These are phyloP conservation scores for Ophiostoma quercus DNA, from an alignment of 2,329 filamentous ascomycete species.

Conservation along the genomic window DNA sequence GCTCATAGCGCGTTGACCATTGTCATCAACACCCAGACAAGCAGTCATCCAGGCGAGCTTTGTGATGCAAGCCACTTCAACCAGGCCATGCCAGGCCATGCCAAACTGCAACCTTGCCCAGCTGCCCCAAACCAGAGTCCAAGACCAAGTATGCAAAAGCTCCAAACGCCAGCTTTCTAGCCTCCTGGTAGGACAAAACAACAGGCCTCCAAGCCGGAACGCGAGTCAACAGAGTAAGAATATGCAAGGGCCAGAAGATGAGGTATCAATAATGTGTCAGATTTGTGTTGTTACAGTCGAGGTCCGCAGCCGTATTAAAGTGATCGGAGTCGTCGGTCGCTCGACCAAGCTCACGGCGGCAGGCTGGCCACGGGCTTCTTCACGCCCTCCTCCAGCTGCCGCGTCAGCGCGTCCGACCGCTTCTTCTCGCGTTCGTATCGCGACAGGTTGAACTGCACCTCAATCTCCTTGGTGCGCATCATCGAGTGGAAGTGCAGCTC, in stretches of 20 bases:
- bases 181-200: neutral
- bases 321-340: no score
- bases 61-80: no score
- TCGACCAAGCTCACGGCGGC: constrained; percentile 22
- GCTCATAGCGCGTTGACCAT: neutral
- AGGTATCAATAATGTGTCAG: constrained; percentile 8
- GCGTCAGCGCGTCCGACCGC: constrained; percentile 73
- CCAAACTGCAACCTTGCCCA: neutral
- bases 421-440: constrained; percentile 88
- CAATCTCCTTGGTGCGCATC: constrained; percentile 89
- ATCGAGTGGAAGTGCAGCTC: constrained; percentile 91
- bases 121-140: no score
- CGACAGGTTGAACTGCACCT: constrained; percentile 86
- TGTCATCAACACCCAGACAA: no score
- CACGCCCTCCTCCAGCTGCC: constrained; percentile 83
- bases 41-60: no score
- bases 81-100: no score
- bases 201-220: no score
- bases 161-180: neutral
- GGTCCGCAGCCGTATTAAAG: no score
- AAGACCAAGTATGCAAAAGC: no score
- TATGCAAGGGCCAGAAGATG: neutral
- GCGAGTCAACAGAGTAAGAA: neutral
- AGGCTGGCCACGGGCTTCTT: constrained; percentile 83
- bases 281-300: constrained; percentile 13